Evolutionary conservation across 2,329 filamentous ascomycete species (phyloP), one percentile per base, ranked within the genome.

Genomic region (Didymella segeticola): DNA sequence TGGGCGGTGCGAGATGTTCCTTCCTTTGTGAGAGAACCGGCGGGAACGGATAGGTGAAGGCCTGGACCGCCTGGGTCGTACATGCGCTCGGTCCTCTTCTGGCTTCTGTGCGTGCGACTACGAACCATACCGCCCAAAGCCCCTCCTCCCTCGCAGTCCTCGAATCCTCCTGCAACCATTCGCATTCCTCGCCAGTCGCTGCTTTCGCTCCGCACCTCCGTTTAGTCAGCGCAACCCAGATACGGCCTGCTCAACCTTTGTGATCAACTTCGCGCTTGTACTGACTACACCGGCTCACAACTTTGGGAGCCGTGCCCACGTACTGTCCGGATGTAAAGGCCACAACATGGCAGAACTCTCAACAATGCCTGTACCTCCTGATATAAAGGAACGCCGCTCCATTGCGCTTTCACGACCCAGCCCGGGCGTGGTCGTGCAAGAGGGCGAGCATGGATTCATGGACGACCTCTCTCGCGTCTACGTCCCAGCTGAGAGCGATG

Each of bases 401-500:
- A 62, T 80, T 48, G 79, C 77, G 56, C 66, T 80, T 49, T 71
- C 77, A 14, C 67, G 67, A 31, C 64, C 75, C 22, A 59, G 69
- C 47, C 75, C 77, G 38, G 78, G 77, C 46, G 64, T 76, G 53
- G 74, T 80, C 29, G 66, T 77, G 20, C 79, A 81, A 56, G 64
- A 71, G 48, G 78, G 77, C 38, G 74, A 80, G 20, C 51, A 67
- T 3, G 75, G 75, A 31, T 82, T 82, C 66, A 70, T 66, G 42
- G 67, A 78, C 48, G 67, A 70, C 36, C 62, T 75, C 34, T 61
- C 64, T 15, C 66, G 62, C 23, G 54, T 74, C 29, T 75, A 70
- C 62, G 51, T 66, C 12, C 73, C 75, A 5, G 76, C 78, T 10
- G 85, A 89, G 68, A 86, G 78, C 72, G 82, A 83, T 68, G 85